Evolutionary conservation across 805 yeast species (phyloP).

Genomic region (Cyberlindnera maclurae): DNA sequence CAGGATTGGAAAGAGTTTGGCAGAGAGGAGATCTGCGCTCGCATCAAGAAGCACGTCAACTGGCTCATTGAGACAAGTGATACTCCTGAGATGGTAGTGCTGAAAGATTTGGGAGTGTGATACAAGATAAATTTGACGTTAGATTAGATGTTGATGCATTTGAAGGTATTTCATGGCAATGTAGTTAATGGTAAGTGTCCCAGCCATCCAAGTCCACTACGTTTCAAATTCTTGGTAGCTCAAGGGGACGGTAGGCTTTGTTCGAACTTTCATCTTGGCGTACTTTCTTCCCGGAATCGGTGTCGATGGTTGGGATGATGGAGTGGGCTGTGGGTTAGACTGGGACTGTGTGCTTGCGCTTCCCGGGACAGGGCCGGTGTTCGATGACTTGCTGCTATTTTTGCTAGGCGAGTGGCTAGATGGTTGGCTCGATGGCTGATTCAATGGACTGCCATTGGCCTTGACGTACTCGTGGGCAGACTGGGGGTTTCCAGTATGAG

Average conservation of each 20-base stretch:
- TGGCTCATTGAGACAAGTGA: constrained; percentile 24
- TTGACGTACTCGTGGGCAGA: constrained; percentile 2
- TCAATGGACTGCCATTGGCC: constrained; percentile 1
- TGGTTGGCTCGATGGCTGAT: background rate
- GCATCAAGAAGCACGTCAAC: constrained; percentile 22
- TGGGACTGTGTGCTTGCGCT: background rate
- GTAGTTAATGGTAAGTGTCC: too few species aligned
- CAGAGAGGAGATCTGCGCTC: constrained; percentile 17
- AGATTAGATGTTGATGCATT: too few species aligned
- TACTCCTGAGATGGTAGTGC: constrained; percentile 21
- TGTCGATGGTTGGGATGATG: background rate
- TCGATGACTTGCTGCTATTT: too few species aligned
- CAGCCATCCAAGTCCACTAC: too few species aligned
- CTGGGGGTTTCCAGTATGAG: background rate
- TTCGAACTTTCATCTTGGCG: too few species aligned
- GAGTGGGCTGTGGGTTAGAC: background rate
- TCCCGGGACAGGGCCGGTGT: too few species aligned
- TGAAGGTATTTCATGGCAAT: too few species aligned
- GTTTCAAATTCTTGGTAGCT: too few species aligned
- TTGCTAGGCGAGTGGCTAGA: too few species aligned
- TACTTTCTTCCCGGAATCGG: background rate
- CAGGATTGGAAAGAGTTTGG: constrained; percentile 20
- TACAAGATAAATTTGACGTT: too few species aligned
- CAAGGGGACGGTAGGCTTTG: too few species aligned
- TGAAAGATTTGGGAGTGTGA: constrained; percentile 19